A percentile compares a stretch with the other conserved stretches of the same genome.
These are phyloP conservation scores for Xylaria sp. DNA, from an alignment of 2,329 filamentous ascomycete species.

Conservation along the genomic window DNA sequence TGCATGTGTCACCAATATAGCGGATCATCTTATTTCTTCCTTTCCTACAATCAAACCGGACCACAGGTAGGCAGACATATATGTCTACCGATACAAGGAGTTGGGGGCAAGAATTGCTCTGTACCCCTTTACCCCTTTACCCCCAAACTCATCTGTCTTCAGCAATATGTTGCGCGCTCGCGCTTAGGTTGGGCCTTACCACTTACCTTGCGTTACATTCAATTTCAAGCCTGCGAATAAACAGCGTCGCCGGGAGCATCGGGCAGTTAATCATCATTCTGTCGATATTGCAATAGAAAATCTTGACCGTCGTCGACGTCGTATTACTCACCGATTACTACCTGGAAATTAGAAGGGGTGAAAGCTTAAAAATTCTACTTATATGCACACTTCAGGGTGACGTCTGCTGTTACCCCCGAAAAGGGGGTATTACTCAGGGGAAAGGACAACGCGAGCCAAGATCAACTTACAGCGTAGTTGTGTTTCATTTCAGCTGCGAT, in stretches of 20 bases:
- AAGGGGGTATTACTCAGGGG: slow-evolving; percentile 15
- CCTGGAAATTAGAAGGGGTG: background rate
- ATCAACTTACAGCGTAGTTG: slow-evolving; percentile 14
- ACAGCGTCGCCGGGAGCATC: background rate
- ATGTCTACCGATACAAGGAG: slow-evolving; percentile 11
- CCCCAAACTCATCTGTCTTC: slow-evolving; percentile 12
- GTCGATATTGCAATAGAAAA: background rate
- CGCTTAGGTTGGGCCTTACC: slow-evolving; percentile 5
- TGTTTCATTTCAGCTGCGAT: slow-evolving; percentile 14
- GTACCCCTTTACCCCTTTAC: slow-evolving; percentile 21
- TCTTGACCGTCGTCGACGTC: background rate
- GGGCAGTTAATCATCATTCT: slow-evolving; percentile 8
- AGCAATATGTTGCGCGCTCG: background rate
- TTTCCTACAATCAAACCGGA: background rate
- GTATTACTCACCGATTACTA: slow-evolving; percentile 20
- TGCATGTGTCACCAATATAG: slow-evolving; percentile 21
- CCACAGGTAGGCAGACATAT: slow-evolving; percentile 1
- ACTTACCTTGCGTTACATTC: slow-evolving; percentile 17
- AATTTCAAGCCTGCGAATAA: slow-evolving; percentile 5
- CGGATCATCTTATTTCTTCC: slow-evolving; percentile 1
- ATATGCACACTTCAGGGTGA: background rate
- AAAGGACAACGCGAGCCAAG: slow-evolving; percentile 14
- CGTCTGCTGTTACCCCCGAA: background rate
- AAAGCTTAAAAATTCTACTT: background rate
- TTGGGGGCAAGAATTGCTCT: slow-evolving; percentile 8